Evolutionary conservation across 73 alveolate species (phyloP).

Genomic region (Paramecium sexaurelia): DNA sequence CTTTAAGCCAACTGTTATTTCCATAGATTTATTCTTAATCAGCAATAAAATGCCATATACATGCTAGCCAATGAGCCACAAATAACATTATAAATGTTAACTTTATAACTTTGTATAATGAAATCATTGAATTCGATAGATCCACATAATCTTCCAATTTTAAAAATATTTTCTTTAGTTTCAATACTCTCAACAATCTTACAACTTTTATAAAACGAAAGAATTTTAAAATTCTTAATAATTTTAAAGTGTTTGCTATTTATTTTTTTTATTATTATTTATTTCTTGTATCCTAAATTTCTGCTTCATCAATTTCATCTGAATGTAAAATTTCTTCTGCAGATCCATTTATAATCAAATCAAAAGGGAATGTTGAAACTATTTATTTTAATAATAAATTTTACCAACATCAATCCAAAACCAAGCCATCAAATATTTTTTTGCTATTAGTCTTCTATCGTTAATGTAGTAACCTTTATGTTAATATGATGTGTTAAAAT

Average conservation of each 20-base stretch:
- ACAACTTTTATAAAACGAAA: slow-evolving; percentile 76
- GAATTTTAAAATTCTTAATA: slow-evolving; percentile 73
- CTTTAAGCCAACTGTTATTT: slow-evolving; percentile 66
- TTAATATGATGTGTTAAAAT: slow-evolving; percentile 30
- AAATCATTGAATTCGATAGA: slow-evolving; percentile 52
- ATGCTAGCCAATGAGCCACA: slow-evolving; percentile 76
- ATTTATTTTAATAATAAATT: neutral
- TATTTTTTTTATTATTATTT: neutral
- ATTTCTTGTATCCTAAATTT: neutral
- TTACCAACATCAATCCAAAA: slow-evolving; percentile 71
- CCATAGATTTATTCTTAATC: slow-evolving; percentile 40
- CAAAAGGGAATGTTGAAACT: slow-evolving; percentile 77
- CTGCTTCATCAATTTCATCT: neutral
- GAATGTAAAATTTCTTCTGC: neutral
- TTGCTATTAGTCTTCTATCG: slow-evolving; percentile 31
- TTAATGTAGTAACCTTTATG: slow-evolving; percentile 25
- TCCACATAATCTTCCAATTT: slow-evolving; percentile 81
- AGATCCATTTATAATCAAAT: slow-evolving; percentile 64
- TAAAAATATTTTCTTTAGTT: slow-evolving; percentile 75
- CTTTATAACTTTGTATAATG: neutral
- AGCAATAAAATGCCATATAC: slow-evolving; percentile 73
- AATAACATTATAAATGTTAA: slow-evolving; percentile 53
- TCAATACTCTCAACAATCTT: slow-evolving; percentile 74
- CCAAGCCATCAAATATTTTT: slow-evolving; percentile 76
- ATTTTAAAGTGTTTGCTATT: slow-evolving; percentile 64